A percentile compares a stretch with the other conserved stretches of the same genome.
Conservation (phyloP, 2,329 filamentous ascomycete species). For the Ilyonectria mors-panacis region DNA sequence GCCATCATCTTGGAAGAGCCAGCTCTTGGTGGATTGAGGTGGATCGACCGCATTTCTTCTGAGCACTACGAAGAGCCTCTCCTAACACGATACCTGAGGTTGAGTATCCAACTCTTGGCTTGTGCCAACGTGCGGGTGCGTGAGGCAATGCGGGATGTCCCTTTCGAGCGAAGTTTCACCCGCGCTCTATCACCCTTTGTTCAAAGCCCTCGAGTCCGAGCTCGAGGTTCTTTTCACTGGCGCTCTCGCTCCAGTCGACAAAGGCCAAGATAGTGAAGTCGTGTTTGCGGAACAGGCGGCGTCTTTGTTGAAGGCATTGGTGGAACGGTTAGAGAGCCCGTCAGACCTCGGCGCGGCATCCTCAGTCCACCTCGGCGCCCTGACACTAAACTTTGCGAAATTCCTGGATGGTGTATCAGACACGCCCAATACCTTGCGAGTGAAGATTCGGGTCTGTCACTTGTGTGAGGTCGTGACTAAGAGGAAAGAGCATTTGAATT, state of each 20-base stretch:
- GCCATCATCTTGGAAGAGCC: conserved; percentile 71
- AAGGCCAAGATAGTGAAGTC: conserved; percentile 72
- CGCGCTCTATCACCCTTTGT: conserved; percentile 73
- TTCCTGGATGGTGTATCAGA: conserved; percentile 74
- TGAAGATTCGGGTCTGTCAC: conserved; percentile 80
- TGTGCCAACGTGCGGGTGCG: conserved; percentile 75
- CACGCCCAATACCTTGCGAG: conserved; percentile 68
- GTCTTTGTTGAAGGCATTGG: conserved; percentile 73
- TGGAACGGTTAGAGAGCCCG: conserved; percentile 75
- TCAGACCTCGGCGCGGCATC: conserved; percentile 74
- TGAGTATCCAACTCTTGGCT: conserved; percentile 76
- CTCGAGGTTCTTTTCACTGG: conserved; percentile 75
- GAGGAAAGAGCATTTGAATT: conserved; percentile 77
- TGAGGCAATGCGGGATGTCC: conserved; percentile 76
- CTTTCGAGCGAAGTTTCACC: conserved; percentile 76
- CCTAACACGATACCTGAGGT: conserved; percentile 71
- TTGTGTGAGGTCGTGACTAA: conserved; percentile 75
- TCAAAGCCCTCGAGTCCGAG: conserved; percentile 76
- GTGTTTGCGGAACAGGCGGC: conserved; percentile 78
- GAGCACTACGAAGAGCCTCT: conserved; percentile 74
- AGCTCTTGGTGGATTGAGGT: conserved; percentile 69
- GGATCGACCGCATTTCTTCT: conserved; percentile 74
- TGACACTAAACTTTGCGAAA: conserved; percentile 77
- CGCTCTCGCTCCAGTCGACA: conserved; percentile 65
- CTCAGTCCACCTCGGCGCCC: conserved; percentile 73